Evolutionary conservation across 257 asterid genomes (phyloP), one percentile per base, ranked within the genome.

Genomic region (Fraxinus cuspidata): DNA sequence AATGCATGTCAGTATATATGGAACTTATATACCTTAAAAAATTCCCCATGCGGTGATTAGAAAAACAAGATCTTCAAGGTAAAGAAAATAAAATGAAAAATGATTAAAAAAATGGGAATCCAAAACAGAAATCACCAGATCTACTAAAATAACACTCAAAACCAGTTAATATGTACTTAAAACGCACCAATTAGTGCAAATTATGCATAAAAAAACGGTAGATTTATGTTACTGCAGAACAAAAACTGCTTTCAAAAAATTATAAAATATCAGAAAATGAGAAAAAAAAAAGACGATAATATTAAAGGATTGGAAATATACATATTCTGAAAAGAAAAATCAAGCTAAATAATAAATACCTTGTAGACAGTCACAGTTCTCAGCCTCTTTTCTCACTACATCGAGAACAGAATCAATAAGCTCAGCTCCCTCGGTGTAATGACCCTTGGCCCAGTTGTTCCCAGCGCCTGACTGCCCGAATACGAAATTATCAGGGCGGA

Each of bases 401-500:
- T 85, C 89, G 3, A 85, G 80, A 74, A 85, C 89, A 2, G 89
- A 85, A 29, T 85, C 89, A 21, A 85, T 85, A 77, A 85, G 53
- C 77, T 85, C 87, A 15, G 89, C 87, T 4, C 89, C 86, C 75
- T 85, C 87, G 0, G 89, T 85, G 4, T 85, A 85, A 53, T 85
- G 89, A 5, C 89, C 89, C 75, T 85, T 85, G 19, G 87, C 89
- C 89, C 89, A 85, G 73, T 85, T 85, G 34, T 85, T 85, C 2
- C 89, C 87, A 6, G 87, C 89, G 18, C 85, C 87, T 9, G 89
- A 85, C 58, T 85, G 89, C 38, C 89, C 87, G 77, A 85, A 85
- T n/a, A 85, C 89, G 58, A 85, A 85, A 77, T 85, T 85, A 73
- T 85, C 85, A 0, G 89, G 89, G 63, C 89, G 74, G 32, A 85